Base-by-base conservation (phyloP, 176 grass and related monocot species). In the Carex pumila region DNA sequence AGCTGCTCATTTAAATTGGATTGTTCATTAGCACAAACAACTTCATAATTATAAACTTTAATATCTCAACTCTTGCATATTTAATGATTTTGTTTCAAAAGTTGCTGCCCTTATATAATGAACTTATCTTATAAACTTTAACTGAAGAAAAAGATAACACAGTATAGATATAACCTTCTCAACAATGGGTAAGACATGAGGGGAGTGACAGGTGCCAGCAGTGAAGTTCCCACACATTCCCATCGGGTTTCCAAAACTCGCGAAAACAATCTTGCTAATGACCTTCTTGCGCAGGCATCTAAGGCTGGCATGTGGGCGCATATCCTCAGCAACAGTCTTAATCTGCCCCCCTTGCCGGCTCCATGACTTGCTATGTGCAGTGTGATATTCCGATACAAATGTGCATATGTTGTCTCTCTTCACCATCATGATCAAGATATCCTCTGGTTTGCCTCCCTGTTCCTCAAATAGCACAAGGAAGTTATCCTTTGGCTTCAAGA, bases 341-440 rank as follows among this genome's bases (percentile, higher is more conserved):
- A 94, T 55, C 71, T 92, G 65, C 65, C 82, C 87, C n/a, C 86
- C 85, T 85, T 88, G 83, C 61, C 88, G 82, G 62, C 75, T 81
- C 91, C 88, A 93, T n/a, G 89, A 85, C 72, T 34, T 68, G 55
- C 86, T 72, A 86, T 93, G 85, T 12, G 85, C 91, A 6, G 92
- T 91, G 85, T 91, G 88, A 4, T 63, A 64, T 89, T 93, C 92
- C 3, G 93, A 90, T 47, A 90, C 89, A 58, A 93, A 93, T 65
- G 86, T 87, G 89, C 96, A 95, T 63, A 99, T 93, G 85, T 95
- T 95, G 89, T 99, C 96, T 21, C 96, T 88, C 80, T 90, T 93
- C 88, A 95, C 96, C 2, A 91, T 89, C 12, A 93, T 86, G 77
- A 99, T 84, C 89, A 93, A 73, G 41, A 99, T 89, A 9, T 86